Evolutionary conservation across 2,329 filamentous ascomycete species (phyloP).

Genomic region (Colletotrichum magnum): DNA sequence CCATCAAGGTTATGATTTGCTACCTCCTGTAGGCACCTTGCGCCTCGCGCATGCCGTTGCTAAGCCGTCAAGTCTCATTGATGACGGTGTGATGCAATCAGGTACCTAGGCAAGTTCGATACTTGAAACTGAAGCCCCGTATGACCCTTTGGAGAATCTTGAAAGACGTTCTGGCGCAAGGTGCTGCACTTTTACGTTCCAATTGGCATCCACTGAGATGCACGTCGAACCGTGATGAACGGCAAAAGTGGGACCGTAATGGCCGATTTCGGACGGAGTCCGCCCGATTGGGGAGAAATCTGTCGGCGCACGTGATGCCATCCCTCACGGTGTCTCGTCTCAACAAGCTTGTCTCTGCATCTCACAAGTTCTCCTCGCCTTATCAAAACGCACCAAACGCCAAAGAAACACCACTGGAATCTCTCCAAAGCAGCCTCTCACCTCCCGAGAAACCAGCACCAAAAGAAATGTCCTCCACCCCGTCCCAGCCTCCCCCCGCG

Average conservation of each 20-base stretch:
- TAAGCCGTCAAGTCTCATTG: too few species aligned
- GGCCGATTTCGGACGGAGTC: slow-evolving; percentile 36
- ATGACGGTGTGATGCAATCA: too few species aligned
- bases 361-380: background rate
- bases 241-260: slow-evolving; percentile 7
- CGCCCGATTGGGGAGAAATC: slow-evolving; percentile 30
- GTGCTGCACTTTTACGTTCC: too few species aligned
- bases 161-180: too few species aligned
- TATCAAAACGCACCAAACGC: background rate
- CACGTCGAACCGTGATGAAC: background rate
- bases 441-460: background rate
- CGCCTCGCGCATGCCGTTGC: too few species aligned
- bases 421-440: background rate
- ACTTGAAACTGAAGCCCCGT: too few species aligned
- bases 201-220: too few species aligned
- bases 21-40: too few species aligned
- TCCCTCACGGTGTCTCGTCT: slow-evolving; percentile 7
- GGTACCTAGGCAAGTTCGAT: too few species aligned
- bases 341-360: slow-evolving; percentile 9
- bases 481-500: slow-evolving; percentile 24
- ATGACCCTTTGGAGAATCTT: too few species aligned
- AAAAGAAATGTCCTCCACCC: slow-evolving; percentile 24
- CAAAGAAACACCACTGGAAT: background rate
- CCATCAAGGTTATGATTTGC: too few species aligned
- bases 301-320: slow-evolving; percentile 25